phyloP scores from a whole-genome alignment of 2,329 filamentous ascomycete genomes.

The Nemania sp. region DNA sequence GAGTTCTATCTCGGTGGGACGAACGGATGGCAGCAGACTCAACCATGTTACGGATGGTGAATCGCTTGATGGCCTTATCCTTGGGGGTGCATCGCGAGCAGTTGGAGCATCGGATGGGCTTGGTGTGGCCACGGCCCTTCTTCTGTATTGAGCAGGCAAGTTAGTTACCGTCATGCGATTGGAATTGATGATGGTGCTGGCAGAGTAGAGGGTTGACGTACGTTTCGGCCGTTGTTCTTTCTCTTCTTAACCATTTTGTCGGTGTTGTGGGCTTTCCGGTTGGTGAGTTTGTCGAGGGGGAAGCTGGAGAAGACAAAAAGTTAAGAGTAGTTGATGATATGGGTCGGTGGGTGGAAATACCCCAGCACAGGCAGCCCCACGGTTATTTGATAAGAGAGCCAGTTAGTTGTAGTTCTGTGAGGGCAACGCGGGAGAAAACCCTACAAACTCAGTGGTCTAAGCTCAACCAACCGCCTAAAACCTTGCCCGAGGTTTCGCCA shows the following conservation, averaged over 20 bases:
- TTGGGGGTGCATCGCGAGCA: slow-evolving; percentile 91
- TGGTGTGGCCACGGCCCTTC: slow-evolving; percentile 99
- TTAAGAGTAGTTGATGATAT: slow-evolving; percentile 17
- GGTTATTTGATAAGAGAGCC: slow-evolving; percentile 18
- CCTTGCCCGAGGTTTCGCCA: slow-evolving; percentile 39
- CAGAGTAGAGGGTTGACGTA: slow-evolving; percentile 54
- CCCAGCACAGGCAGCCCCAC: slow-evolving; percentile 36
- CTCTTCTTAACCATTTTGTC: slow-evolving; percentile 79
- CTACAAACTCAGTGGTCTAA: slow-evolving; percentile 40
- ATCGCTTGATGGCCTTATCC: slow-evolving; percentile 99
- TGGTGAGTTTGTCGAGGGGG: slow-evolving; percentile 33
- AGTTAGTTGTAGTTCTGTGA: slow-evolving; percentile 35
- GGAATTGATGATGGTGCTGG: neutral
- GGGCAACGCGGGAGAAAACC: slow-evolving; percentile 47
- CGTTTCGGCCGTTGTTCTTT: slow-evolving; percentile 67
- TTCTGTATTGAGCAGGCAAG: slow-evolving; percentile 40
- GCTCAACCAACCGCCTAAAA: slow-evolving; percentile 11
- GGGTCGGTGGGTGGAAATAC: slow-evolving; percentile 32
- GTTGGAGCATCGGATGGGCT: slow-evolving; percentile 89
- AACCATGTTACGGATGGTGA: slow-evolving; percentile 99
- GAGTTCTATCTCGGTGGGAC: slow-evolving; percentile 56
- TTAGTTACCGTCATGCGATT: slow-evolving; percentile 40
- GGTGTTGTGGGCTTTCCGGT: slow-evolving; percentile 53
- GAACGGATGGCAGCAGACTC: slow-evolving; percentile 99
- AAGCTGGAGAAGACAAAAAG: slow-evolving; percentile 33